Conservation (phyloP, 345 rosid species). For the Camelina laxa region DNA sequence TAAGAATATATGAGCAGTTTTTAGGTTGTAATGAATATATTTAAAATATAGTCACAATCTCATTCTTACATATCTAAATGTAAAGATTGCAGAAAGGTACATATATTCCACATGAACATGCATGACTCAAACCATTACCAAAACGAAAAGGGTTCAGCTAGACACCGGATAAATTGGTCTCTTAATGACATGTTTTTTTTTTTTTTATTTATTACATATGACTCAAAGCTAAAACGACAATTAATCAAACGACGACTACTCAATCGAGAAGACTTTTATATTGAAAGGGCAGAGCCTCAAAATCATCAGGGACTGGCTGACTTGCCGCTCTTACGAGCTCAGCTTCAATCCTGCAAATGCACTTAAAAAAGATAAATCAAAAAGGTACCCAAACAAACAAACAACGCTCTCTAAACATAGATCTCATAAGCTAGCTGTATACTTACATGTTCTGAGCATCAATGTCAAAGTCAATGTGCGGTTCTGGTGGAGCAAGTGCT, state of each 20-base stretch:
- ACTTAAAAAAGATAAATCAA: background rate
- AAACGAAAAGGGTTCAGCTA: background rate
- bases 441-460: background rate
- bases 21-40: background rate
- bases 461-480: background rate
- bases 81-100: background rate
- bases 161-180: background rate
- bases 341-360: background rate
- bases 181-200: background rate
- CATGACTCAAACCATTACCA: background rate
- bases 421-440: background rate
- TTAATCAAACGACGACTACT: background rate
- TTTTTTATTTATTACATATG: background rate
- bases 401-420: background rate
- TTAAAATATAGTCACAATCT: background rate
- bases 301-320: background rate
- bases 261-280: background rate
- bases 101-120: background rate
- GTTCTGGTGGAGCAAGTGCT: slow-evolving; percentile 4
- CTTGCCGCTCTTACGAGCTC: background rate
- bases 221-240: background rate
- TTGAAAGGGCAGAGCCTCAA: background rate
- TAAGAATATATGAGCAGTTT: too few species aligned
- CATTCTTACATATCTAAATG: background rate
- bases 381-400: background rate